These are phyloP conservation scores for Nidularia sp. DNA, from an alignment of 768 basidiomycete species.

Conservation along the genomic window DNA sequence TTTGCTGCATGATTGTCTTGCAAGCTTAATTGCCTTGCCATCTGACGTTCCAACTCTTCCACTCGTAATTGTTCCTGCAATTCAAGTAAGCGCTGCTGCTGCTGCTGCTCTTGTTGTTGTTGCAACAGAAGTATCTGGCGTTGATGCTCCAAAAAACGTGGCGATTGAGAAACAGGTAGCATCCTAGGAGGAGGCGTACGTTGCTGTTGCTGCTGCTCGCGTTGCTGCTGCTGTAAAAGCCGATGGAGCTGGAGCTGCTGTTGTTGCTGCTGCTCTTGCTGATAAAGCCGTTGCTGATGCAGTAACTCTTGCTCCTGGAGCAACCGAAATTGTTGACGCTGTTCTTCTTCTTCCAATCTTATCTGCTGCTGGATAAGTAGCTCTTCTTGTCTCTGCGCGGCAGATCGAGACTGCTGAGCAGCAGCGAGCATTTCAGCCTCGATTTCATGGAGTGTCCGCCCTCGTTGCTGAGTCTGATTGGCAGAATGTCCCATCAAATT, in stretches of 20 bases:
- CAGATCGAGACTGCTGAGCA: constrained; percentile 36
- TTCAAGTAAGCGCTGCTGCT: constrained; percentile 56
- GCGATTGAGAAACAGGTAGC: constrained; percentile 71
- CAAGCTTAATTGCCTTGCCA: constrained; percentile 48
- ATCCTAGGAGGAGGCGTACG: constrained; percentile 71
- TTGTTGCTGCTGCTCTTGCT: constrained; percentile 30
- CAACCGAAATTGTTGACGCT: constrained; percentile 24
- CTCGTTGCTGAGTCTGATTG: constrained; percentile 20
- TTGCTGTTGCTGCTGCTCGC: constrained; percentile 47
- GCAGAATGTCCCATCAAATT: constrained; percentile 24
- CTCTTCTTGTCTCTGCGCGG: constrained; percentile 15
- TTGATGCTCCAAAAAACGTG: constrained; percentile 74
- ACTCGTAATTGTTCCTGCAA: constrained; percentile 60
- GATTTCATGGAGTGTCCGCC: constrained; percentile 74
- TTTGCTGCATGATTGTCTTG: constrained; percentile 25
- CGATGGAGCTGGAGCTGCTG: constrained; percentile 44
- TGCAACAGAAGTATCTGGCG: constrained; percentile 67
- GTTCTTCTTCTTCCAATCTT: constrained; percentile 24
- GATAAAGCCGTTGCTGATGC: constrained; percentile 27
- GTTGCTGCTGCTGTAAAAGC: constrained; percentile 39
- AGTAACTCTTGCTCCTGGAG: constrained; percentile 30
- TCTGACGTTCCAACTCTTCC: constrained; percentile 65
- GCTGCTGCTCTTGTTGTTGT: constrained; percentile 62
- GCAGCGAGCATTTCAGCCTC: constrained; percentile 79
- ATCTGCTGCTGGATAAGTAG: constrained; percentile 36